A percentile compares a stretch with the other conserved stretches of the same genome.
phyloP scores from a whole-genome alignment of 805 yeast genomes.

The Hemisphaericaspora nanyangensis region DNA sequence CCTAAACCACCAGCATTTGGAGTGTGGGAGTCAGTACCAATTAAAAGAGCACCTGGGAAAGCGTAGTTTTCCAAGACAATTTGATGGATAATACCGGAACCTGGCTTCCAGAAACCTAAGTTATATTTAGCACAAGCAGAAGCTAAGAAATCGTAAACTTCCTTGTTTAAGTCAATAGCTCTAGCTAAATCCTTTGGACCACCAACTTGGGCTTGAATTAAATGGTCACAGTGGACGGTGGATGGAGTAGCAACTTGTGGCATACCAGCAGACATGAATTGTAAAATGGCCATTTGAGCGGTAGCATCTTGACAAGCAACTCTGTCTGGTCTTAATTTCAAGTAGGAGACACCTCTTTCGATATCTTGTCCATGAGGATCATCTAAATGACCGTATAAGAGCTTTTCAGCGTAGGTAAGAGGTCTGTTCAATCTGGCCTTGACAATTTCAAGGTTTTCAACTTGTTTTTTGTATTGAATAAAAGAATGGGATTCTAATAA shows the following conservation, averaged over 20 bases:
- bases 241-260: conserved; percentile 90
- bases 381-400: conserved; percentile 91
- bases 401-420: conserved; percentile 91
- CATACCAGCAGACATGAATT: conserved; percentile 94
- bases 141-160: conserved; percentile 88
- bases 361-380: conserved; percentile 86
- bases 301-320: conserved; percentile 99
- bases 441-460: conserved; percentile 84
- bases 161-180: conserved; percentile 86
- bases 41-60: conserved; percentile 93
- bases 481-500: conserved; percentile 77
- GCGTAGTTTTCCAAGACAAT: conserved; percentile 95
- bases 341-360: conserved; percentile 83
- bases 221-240: conserved; percentile 96
- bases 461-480: conserved; percentile 87
- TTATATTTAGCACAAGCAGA: conserved; percentile 92
- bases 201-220: conserved; percentile 94
- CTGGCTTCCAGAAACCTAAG: conserved; percentile 98
- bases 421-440: conserved; percentile 81
- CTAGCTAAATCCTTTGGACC: conserved; percentile 80
- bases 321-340: conserved; percentile 94
- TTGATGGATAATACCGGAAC: conserved; percentile 97
- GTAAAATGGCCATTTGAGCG: conserved; percentile 96
- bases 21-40: conserved; percentile 97
- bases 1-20: conserved; percentile 99